Evolutionary conservation across 2,329 filamentous ascomycete genomes (phyloP).

Genomic region (Aspergillus hiratsukae): DNA sequence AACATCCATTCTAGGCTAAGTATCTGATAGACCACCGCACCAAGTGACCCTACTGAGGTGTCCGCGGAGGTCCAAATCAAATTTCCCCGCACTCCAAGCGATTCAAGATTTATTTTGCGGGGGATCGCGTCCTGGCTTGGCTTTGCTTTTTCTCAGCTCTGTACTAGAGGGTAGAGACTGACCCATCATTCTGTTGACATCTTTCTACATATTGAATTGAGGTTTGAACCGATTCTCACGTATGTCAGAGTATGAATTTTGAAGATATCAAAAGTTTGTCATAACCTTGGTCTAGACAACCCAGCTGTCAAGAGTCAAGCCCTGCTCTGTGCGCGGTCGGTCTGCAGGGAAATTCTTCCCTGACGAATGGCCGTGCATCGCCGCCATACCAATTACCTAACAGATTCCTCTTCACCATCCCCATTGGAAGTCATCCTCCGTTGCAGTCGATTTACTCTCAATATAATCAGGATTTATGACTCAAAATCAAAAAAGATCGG

Average conservation of each 20-base stretch:
- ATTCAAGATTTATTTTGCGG: slow-evolving; percentile 23
- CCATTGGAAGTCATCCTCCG: slow-evolving; percentile 11
- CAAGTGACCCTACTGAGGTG: background rate
- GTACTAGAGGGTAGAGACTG: background rate
- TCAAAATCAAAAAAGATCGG: background rate
- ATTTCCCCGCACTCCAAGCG: slow-evolving; percentile 26
- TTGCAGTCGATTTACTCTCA: background rate
- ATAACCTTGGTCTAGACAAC: slow-evolving; percentile 14
- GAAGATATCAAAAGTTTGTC: background rate
- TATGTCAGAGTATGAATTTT: background rate
- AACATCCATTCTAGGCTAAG: background rate
- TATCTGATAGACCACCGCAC: no score
- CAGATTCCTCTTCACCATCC: slow-evolving; percentile 17
- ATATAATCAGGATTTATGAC: background rate
- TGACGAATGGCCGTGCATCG: slow-evolving; percentile 22
- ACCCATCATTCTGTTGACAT: background rate
- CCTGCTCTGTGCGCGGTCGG: slow-evolving; percentile 18
- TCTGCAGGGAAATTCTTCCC: slow-evolving; percentile 5
- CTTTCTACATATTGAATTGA: background rate
- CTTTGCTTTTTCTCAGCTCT: background rate
- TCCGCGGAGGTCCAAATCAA: background rate
- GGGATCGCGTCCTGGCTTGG: slow-evolving; percentile 17
- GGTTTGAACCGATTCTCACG: background rate
- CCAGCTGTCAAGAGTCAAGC: slow-evolving; percentile 18
- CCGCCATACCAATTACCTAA: slow-evolving; percentile 31